Evolutionary conservation across 2,329 filamentous ascomycete species (phyloP).

Genomic region (Penicillium sp.): DNA sequence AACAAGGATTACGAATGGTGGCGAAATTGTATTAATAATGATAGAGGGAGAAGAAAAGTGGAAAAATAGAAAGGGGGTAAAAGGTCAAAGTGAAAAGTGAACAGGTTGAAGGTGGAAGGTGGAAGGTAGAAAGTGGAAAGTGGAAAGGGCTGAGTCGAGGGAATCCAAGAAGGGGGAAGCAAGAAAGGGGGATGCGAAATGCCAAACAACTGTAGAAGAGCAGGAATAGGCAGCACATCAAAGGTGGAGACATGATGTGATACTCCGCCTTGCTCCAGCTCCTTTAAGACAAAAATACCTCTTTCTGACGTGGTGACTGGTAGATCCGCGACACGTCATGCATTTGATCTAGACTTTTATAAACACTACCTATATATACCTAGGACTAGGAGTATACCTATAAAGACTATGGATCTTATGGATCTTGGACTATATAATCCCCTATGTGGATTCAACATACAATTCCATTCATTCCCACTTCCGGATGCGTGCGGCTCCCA

Average conservation of each 20-base stretch:
- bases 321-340: conserved; percentile 13
- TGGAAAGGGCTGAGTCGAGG: conserved; percentile 1
- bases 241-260: background rate
- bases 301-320: background rate
- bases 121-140: background rate
- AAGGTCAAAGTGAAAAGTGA: background rate
- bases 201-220: background rate
- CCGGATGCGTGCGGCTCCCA: background rate
- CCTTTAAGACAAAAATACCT: background rate
- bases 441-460: too few relatives aligned
- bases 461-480: background rate
- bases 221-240: conserved; percentile 1
- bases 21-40: conserved; percentile 23
- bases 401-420: too few relatives aligned
- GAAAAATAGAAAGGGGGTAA: background rate
- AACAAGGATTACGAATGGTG: conserved; percentile 18
- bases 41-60: background rate
- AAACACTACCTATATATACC: too few relatives aligned
- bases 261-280: background rate
- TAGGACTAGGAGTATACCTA: too few relatives aligned
- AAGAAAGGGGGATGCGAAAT: conserved; percentile 3
- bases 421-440: too few relatives aligned
- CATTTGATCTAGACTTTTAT: too few relatives aligned
- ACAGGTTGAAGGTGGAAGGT: background rate
- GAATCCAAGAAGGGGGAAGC: background rate